These are phyloP conservation scores for Nigrospora sphaerica DNA, from an alignment of 2,329 filamentous ascomycete genomes.

Conservation along the genomic window DNA sequence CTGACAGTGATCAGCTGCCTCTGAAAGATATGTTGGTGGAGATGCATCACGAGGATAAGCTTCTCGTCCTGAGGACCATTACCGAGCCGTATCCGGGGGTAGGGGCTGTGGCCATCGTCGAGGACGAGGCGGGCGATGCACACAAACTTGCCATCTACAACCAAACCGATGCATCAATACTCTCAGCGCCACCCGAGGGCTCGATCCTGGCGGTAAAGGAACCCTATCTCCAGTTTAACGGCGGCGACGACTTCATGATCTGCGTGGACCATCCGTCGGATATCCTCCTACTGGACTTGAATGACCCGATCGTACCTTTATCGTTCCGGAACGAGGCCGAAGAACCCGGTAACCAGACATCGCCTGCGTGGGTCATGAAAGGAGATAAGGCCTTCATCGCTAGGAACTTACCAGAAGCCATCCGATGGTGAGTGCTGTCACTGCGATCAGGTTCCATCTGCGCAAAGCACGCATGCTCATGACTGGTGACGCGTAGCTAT, in stretches of 20 bases:
- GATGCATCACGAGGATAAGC: slow-evolving; percentile 24
- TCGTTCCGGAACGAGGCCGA: neutral
- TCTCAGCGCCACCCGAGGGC: slow-evolving; percentile 23
- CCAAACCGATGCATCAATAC: slow-evolving; percentile 21
- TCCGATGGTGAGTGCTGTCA: slow-evolving; percentile 19
- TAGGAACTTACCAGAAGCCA: slow-evolving; percentile 17
- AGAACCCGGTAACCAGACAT: neutral
- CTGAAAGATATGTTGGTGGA: slow-evolving; percentile 22
- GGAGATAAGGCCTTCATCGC: slow-evolving; percentile 12
- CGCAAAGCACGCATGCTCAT: no score
- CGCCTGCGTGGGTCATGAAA: neutral
- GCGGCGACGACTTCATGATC: slow-evolving; percentile 22
- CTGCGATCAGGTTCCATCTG: no score
- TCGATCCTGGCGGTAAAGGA: slow-evolving; percentile 27
- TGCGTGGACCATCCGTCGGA: slow-evolving; percentile 12
- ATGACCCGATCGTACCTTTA: neutral
- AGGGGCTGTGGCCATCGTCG: slow-evolving; percentile 25
- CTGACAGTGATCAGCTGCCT: slow-evolving; percentile 13
- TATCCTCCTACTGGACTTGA: neutral
- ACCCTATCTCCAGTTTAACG: slow-evolving; percentile 26
- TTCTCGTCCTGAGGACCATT: slow-evolving; percentile 21
- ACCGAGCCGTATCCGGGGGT: slow-evolving; percentile 24
- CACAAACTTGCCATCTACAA: slow-evolving; percentile 31
- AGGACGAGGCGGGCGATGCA: slow-evolving; percentile 26
- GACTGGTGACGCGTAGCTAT: slow-evolving; percentile 15